Base-by-base conservation (phyloP, 2,329 filamentous ascomycete genomes). In the Huntiella decipiens region DNA sequence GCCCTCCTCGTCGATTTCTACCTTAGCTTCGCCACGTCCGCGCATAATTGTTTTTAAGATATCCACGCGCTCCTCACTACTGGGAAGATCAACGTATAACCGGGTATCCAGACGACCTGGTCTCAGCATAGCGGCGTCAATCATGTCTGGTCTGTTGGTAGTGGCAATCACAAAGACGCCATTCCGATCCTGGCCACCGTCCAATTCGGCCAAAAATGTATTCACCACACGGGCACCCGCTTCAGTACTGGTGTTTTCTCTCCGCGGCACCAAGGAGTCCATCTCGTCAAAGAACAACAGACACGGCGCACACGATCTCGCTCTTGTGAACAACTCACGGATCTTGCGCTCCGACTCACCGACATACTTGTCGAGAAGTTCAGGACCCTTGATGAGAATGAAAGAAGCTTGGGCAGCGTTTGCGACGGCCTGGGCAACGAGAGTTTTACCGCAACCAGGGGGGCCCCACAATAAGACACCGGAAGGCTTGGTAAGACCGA, bases 251-350 rank as follows among this genome's bases (percentile, higher is more conserved):
- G 71, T 70, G 46, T 81, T 81, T 56, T 88, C 85, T 46, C 91
- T 77, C 44, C 78, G 78, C 0, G 88, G 87, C 0, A 91, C 87
- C 2, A 98, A 67, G 1, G 91, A 88, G 61, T 98, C 91, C 44
- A 98, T 73, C 63, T 98, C 91, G 59, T 98, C 91, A 58, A 98
- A 96, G 71, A 98, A 96, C 49, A 98, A 79, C 46, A 98, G 85
- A 57, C 88, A 96, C 1, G 91, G 91, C 0, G 86, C 73, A 5
- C 82, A 88, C 1, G 82, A 82, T 44, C 87, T 75, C 1, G 91
- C 91, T 12, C 88, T 79, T 52, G 79, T 75, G 61, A 98, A 98
- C 0, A 96, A 81, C 58, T 93, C 85, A 16, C 91, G 78, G 1
- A 98, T 82, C 0, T 87, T 84, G 8, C 88, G 80, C 63, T 98